Evolutionary conservation across 2,329 filamentous ascomycete genomes (phyloP), one percentile per base, ranked within the genome.

Genomic region (Macrophomina phaseolina): DNA sequence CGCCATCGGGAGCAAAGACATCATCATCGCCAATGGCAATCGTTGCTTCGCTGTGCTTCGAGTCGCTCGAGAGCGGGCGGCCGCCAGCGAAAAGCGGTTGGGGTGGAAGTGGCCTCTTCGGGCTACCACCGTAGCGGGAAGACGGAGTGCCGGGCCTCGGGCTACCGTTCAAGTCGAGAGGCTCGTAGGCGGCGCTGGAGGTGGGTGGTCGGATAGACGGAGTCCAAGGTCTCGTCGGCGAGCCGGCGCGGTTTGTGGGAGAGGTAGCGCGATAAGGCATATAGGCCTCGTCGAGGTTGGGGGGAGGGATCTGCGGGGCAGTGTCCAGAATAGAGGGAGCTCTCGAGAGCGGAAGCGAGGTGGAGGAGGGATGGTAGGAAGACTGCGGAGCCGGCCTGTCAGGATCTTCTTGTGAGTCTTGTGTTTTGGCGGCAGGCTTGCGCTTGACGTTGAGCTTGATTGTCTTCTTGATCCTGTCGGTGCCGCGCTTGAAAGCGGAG

Each of bases 141-240:
- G 93, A 93, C 1, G 94, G 93, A 0, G 94, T 97, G 5, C 94
- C 94, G 1, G 95, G 94, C 67, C 95, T 84, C 6, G 95, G 94
- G 69, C 88, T 94, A 58, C 95, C 95, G 74, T 98, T 94, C 67
- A 98, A 80, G 72, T 97, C 94, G 28, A 90, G 85, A 0, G 93
- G 92, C 78, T 98, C 95, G 78, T 95, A 98, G 4, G 89, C 85
- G 30, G 90, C 82, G 70, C 84, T 89, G 0, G 89, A 87, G 1
- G 91, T 87, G 2, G 92, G 90, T 8, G 91, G 91, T 62, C 91
- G 86, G 83, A 83, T 28, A 16, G 84, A 83, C 12, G 87, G 86
- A 8, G 86, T 85, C 78, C 85, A 87, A 1, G 87, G 83, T 64
- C 78, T 69, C 2, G 71, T 66, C 6, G 73, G 72, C 3, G 71